phyloP scores from a whole-genome alignment of 441 rosid genomes.

The Euphorbia celastroides region DNA sequence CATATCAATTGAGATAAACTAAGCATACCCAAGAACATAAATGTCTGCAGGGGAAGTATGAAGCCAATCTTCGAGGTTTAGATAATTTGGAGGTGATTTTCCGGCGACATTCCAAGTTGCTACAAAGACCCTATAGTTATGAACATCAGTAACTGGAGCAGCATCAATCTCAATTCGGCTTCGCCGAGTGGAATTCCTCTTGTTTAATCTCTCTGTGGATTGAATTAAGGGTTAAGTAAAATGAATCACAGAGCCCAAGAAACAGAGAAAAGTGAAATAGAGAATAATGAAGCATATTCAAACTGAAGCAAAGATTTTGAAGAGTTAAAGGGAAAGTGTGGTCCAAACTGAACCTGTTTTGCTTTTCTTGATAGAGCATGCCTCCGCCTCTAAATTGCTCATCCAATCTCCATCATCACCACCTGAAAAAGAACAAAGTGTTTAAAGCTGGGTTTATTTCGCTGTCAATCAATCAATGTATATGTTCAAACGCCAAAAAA shows the following conservation, averaged over 20 bases:
- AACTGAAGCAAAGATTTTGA: slow-evolving; percentile 11
- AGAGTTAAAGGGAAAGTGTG: slow-evolving; percentile 23
- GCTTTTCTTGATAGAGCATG: slow-evolving; percentile 72
- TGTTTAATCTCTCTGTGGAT: slow-evolving; percentile 44
- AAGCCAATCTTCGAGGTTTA: slow-evolving; percentile 93
- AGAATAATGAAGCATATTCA: slow-evolving; percentile 8
- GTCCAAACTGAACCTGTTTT: slow-evolving; percentile 75
- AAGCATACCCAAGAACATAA: slow-evolving; percentile 80
- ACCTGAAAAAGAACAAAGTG: slow-evolving; percentile 39
- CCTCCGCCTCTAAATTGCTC: slow-evolving; percentile 69
- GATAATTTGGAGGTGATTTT: slow-evolving; percentile 71
- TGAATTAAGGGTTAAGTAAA: slow-evolving; percentile 16
- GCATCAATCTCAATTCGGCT: slow-evolving; percentile 60
- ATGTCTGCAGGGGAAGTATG: slow-evolving; percentile 93
- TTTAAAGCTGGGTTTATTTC: slow-evolving; percentile 50
- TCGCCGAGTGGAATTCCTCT: slow-evolving; percentile 42
- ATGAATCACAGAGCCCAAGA: slow-evolving; percentile 2
- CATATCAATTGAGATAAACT: slow-evolving; percentile 1
- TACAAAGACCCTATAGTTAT: slow-evolving; percentile 67
- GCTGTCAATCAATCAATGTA: slow-evolving; percentile 32
- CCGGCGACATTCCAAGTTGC: slow-evolving; percentile 99
- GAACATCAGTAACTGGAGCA: slow-evolving; percentile 54
- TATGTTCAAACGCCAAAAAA: slow-evolving; percentile 28
- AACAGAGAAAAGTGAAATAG: slow-evolving; percentile 10
- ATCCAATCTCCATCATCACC: slow-evolving; percentile 62